Base-by-base conservation (phyloP, 208 protist genomes). In the Endotrypanum monterogeii region DNA sequence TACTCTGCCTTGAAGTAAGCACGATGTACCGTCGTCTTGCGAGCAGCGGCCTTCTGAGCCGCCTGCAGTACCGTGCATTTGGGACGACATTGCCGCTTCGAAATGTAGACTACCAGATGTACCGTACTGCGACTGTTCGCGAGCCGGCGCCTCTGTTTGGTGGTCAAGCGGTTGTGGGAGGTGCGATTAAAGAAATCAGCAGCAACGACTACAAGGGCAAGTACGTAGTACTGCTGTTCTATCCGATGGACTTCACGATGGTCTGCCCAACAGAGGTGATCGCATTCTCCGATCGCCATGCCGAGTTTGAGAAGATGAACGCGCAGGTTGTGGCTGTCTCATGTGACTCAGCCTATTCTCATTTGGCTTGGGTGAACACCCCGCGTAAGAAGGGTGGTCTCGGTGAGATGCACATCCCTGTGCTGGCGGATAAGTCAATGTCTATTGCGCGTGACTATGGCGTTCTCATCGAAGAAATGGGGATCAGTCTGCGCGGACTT, bases 231-330 rank as follows among this genome's bases (percentile, higher is more conserved):
- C 86, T 99, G 7, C 90, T 99, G 70, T 99, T 99, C 84, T 99
- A 99, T 76, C 98, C 98, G 30, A 89, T 98, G 76, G 98, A 99
- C 78, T 99, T 99, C 84, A 98, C 98, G 0, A 99, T 99, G 86
- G 98, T 99, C 3, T 99, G 98, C 87, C 98, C 98, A 46, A 99
- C 98, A 25, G 98, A 99, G 88, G 97, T 99, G 68, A 96, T 95
- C 48, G 93, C 98, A 52, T 99, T 99, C 85, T 94, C 82, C 5
- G 97, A 99, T 56, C 82, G 90, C 66, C 78, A 83, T 71, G 78
- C 82, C 2, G 94, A 99, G 71, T 99, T 99, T 88, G 83, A 93
- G 65, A 90, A 92, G 67, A 75, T 96, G 9, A 92, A 95, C 75
- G 80, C 91, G 12, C 94, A 99, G 75, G 90, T 99, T 11, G 71